A percentile compares a stretch with the other conserved stretches of the same genome.
phyloP scores from a whole-genome alignment of 768 basidiomycete genomes.

The Pleurotus pulmonarius region DNA sequence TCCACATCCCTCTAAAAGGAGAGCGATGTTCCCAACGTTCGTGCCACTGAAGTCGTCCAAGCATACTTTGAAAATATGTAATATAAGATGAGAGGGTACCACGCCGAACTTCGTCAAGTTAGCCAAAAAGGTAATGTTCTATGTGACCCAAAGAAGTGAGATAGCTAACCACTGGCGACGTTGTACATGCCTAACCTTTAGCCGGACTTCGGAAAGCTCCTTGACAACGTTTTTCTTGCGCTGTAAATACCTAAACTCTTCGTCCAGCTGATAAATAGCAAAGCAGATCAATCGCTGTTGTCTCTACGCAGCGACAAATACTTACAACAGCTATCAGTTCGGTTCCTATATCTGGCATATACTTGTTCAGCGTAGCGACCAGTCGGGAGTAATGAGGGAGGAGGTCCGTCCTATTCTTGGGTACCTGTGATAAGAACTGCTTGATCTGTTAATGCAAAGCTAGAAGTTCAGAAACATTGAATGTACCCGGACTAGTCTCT shows the following conservation, averaged over 20 bases:
- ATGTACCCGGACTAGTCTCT: constrained; percentile 81
- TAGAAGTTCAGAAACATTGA: background rate
- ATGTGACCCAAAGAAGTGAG: background rate
- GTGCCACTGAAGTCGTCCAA: constrained; percentile 91
- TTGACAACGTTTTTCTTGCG: constrained; percentile 90
- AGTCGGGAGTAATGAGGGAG: constrained; percentile 91
- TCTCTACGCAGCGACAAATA: constrained; percentile 10
- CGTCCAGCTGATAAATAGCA: constrained; percentile 67
- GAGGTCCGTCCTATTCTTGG: constrained; percentile 85
- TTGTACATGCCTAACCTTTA: constrained; percentile 54
- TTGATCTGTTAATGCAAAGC: constrained; percentile 1
- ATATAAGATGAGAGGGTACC: constrained; percentile 85
- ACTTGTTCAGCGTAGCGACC: constrained; percentile 82
- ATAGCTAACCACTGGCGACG: background rate
- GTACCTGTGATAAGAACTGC: constrained; percentile 79
- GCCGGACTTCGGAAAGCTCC: constrained; percentile 80
- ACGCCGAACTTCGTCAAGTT: constrained; percentile 95
- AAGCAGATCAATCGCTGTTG: background rate
- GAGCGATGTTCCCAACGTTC: constrained; percentile 91
- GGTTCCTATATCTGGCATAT: constrained; percentile 90
- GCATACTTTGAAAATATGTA: constrained; percentile 97
- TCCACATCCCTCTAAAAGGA: constrained; percentile 91
- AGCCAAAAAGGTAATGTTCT: constrained; percentile 88
- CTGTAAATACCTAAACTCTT: constrained; percentile 95
- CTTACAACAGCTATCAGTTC: constrained; percentile 80